Evolutionary conservation across 768 basidiomycete species (phyloP), one percentile per base, ranked within the genome.

Genomic region (Tylopilus vinaceipallidus): DNA sequence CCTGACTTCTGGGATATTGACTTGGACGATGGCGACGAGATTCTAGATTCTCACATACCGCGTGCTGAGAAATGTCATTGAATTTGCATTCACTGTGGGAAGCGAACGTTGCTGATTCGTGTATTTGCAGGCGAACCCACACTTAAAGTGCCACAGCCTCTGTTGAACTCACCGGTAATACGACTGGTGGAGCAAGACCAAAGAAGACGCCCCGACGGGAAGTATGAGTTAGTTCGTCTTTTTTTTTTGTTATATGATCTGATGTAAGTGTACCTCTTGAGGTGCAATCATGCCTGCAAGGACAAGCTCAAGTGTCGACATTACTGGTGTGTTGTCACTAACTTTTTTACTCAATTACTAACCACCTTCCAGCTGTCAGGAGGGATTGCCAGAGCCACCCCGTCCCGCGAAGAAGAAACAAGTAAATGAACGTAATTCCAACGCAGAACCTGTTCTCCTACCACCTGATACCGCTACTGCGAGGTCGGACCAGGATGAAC

Each of bases 241-340:
- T 26, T 26, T 42, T 37, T 14, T 14, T 27, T n/a, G 12, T 10
- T 14, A 11, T 41, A n/a, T 20, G 27, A 24, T 19, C 8, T 44
- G 19, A 47, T 24, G 17, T 41, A 16, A 14, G 16, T 30, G 24
- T n/a, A 42, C 27, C 34, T 37, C 35, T 10, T 47, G 33, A 90
- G 88, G 42, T 93, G 91, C 60, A 87, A 88, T 56, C 91, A 93
- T 57, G 44, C 76, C 19, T 93, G 91, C 75, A 88, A 86, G 63
- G 82, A 90, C 59, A 92, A 91, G 66, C 68, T 71, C 4, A 75
- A 72, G 36, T 93, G 91, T 61, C 79, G 84, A 22, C 91, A 93
- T 71, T 63, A 83, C 30, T 92, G 91, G 91, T 54, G 73, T 35
- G 43, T 55, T 24, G 44, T 13, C 55, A 54, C 34, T 36, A 39